phyloP scores from a whole-genome alignment of 257 asterid genomes.

The Perilla frutescens region DNA sequence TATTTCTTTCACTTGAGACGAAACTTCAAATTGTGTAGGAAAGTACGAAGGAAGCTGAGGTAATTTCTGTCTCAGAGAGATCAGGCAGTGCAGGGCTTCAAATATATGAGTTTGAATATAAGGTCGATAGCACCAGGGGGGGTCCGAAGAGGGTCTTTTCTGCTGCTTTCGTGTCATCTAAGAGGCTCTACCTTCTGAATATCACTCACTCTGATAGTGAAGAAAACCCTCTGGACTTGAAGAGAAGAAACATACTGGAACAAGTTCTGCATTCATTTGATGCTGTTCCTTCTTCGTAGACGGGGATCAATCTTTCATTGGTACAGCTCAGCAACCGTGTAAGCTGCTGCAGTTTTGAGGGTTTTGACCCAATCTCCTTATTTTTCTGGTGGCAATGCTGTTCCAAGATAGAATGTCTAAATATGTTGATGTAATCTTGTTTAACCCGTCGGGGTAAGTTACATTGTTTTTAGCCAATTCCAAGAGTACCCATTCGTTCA shows the following conservation, averaged over 20 bases:
- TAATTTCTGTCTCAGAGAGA: constrained; percentile 80
- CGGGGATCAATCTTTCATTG: constrained; percentile 18
- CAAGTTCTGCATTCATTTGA: constrained; percentile 86
- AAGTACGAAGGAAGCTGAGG: constrained; percentile 87
- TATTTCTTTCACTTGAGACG: not conserved
- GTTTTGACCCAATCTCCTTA: not conserved
- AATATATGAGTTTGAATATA: constrained; percentile 93
- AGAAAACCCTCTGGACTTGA: constrained; percentile 63
- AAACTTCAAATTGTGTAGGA: constrained; percentile 52
- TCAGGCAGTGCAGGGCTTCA: constrained; percentile 59
- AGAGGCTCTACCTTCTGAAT: constrained; percentile 82
- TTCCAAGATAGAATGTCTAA: not conserved
- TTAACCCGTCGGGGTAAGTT: no score
- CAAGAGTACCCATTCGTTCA: not conserved
- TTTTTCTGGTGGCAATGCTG: not conserved
- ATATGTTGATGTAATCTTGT: not conserved
- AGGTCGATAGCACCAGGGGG: constrained; percentile 87
- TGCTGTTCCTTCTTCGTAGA: constrained; percentile 50
- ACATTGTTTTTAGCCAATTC: not conserved
- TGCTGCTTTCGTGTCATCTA: constrained; percentile 84
- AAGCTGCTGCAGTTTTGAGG: constrained; percentile 22
- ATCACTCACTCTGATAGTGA: constrained; percentile 67
- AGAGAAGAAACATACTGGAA: constrained; percentile 62
- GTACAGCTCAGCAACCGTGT: constrained; percentile 28
- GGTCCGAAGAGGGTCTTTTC: constrained; percentile 88